Evolutionary conservation across 2,329 filamentous ascomycete genomes (phyloP).

Genomic region (Fusarium musae): DNA sequence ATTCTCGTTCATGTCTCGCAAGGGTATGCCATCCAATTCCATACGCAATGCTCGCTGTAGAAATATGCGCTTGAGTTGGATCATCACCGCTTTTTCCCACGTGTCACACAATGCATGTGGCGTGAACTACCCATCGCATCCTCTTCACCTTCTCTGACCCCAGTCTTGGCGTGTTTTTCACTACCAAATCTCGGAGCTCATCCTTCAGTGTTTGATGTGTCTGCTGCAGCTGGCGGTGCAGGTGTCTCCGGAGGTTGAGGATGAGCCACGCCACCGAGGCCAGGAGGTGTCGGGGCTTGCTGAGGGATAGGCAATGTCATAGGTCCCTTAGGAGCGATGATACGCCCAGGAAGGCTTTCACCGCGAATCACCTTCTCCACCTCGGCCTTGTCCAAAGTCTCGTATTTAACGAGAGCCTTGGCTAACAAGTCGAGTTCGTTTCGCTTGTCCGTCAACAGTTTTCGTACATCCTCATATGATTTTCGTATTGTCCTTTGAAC

Average conservation of each 20-base stretch:
- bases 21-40: constrained; percentile 23
- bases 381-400: constrained; percentile 89
- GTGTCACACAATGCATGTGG: constrained; percentile 4
- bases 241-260: constrained; percentile 50
- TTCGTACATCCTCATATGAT: constrained; percentile 77
- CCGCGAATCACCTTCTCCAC: constrained; percentile 91
- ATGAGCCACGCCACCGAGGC: constrained; percentile 49
- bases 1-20: constrained; percentile 18
- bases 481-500: constrained; percentile 87
- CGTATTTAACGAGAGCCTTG: constrained; percentile 91
- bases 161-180: background rate
- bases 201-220: constrained; percentile 40
- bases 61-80: constrained; percentile 30
- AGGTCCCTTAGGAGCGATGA: constrained; percentile 64
- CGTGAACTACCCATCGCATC: constrained; percentile 13
- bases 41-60: constrained; percentile 31
- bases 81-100: constrained; percentile 23
- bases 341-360: constrained; percentile 79
- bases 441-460: constrained; percentile 78
- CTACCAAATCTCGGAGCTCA: constrained; percentile 22
- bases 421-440: constrained; percentile 89
- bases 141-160: background rate
- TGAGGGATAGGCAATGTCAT: constrained; percentile 53
- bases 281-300: constrained; percentile 50
- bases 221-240: constrained; percentile 50